Evolutionary conservation across 2,329 filamentous ascomycete genomes (phyloP), one percentile per base, ranked within the genome.

Genomic region (Alternaria ethzedia): DNA sequence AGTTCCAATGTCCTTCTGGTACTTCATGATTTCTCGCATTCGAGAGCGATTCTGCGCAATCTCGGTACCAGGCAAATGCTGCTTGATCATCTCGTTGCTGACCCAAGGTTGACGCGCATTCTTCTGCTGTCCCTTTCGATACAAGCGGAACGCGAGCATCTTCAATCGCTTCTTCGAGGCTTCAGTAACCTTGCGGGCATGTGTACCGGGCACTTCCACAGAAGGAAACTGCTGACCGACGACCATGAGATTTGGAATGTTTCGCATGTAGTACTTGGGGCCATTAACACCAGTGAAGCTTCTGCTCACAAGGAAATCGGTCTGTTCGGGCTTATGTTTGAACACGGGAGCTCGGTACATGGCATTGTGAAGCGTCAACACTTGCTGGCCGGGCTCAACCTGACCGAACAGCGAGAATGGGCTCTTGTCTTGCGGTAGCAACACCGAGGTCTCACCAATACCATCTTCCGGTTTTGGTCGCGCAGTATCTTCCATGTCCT

Each of bases 301-400:
- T 68, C 94, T 89, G 28, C 95, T 88, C 9, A 97, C 88, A 17
- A 99, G 82, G 76, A 98, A 99, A 75, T 99, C 96, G 10, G 89
- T 94, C 9, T 84, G 82, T 72, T 92, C 91, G 1, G 92, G 83
- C 36, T 88, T 86, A 74, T 99, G 96, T 73, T 91, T 92, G 84
- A 97, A 99, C 26, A 99, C 89, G 0, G 96, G 96, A 5, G 96
- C 94, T 56, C 95, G 89, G 75, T 94, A 98, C 92, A 99, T 97
- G 52, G 92, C 89, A 73, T 98, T 99, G 78, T 97, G 94, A 15
- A 99, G 85, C 2, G 96, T 95, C 1, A 94, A 92, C 4, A 96
- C 92, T 11, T 91, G 92, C 82, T 98, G 92, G 20, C 96, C 96
- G 3, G 94, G 89, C 67, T 97, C 92, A 23, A 99, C 94, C 36